Evolutionary conservation across 495 filamentous ascomycete species (phyloP), one percentile per base, ranked within the genome.

Genomic region (Halenospora varia): DNA sequence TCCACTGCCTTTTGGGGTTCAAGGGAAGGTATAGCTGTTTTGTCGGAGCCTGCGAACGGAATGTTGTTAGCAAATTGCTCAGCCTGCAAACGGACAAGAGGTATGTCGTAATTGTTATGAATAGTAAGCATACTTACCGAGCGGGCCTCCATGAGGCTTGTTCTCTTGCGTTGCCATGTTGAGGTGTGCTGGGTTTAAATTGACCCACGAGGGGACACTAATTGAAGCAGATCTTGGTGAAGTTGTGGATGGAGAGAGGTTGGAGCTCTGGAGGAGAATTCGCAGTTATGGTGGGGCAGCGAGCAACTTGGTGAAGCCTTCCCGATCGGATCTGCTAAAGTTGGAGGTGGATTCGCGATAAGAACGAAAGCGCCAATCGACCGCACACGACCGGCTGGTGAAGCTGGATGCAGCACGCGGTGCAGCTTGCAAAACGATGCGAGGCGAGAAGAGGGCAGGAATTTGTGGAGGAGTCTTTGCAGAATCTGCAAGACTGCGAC

Each of bases 61-160:
- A 41, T 15, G 46, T 53, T 56, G 51, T 65, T 55, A 61, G 58
- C n/a, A n/a, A 58, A 53, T 18, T 54, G 44, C 40, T 40, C 44
- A n/a, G 2, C 10, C 22, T 20, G 24, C 19, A 53, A 3, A 4
- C 19, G n/a, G 45, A 42, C 19, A 41, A 10, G 29, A 17, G 26
- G 22, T 26, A 51, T 55, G 48, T 40, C 48, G 46, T 35, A 48
- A 59, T 47, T 41, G 61, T 47, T 40, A 54, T 40, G 52, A 55
- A 59, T 61, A 58, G 53, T 61, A 60, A 64, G 51, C 57, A 44
- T n/a, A 65, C 62, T 11, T 59, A 65, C 62, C 58, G 51, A 52
- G 24, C 20, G 41, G 42, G 26, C 55, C 58, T 48, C 19, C 45
- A 20, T 40, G 44, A 46, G 55, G 55, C 35, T 51, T 15, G 40